phyloP scores from a whole-genome alignment of 441 rosid genomes.

The Erodium trifolium region DNA sequence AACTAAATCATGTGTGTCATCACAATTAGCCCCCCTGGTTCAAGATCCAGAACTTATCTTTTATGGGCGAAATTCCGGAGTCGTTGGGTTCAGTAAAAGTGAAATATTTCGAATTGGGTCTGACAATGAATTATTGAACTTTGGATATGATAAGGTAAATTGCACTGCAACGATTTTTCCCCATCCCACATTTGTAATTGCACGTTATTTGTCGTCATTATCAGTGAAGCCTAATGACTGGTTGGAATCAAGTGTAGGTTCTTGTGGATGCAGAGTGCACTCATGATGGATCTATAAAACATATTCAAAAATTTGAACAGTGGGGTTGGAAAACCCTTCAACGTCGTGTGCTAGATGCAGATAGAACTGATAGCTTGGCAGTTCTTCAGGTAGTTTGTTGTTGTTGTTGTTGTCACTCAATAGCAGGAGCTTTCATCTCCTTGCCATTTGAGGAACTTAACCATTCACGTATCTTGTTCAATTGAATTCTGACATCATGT shows the following conservation, averaged over 20 bases:
- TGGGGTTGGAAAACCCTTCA: constrained; percentile 94
- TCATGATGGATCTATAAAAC: constrained; percentile 86
- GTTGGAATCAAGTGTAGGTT: constrained; percentile 41
- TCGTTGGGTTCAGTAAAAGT: constrained; percentile 47
- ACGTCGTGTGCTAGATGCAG: constrained; percentile 75
- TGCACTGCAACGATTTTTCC: not conserved
- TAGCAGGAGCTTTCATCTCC: not conserved
- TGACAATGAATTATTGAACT: constrained; percentile 26
- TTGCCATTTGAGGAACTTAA: not conserved
- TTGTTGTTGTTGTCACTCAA: not conserved
- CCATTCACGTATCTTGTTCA: not conserved
- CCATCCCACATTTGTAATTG: not conserved
- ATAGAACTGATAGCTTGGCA: constrained; percentile 64
- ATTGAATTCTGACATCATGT: not conserved
- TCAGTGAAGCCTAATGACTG: constrained; percentile 9
- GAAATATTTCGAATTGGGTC: constrained; percentile 37
- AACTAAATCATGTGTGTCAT: constrained; percentile 34
- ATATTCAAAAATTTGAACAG: constrained; percentile 79
- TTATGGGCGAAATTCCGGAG: constrained; percentile 67
- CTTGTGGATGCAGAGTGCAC: constrained; percentile 98
- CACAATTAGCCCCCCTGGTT: constrained; percentile 22
- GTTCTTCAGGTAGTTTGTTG: constrained; percentile 54
- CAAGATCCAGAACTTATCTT: constrained; percentile 61
- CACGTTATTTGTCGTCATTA: not conserved
- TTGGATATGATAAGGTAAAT: constrained; percentile 75